Evolutionary conservation across 768 basidiomycete genomes (phyloP), one percentile per base, ranked within the genome.

Genomic region (Lactarius indigo): DNA sequence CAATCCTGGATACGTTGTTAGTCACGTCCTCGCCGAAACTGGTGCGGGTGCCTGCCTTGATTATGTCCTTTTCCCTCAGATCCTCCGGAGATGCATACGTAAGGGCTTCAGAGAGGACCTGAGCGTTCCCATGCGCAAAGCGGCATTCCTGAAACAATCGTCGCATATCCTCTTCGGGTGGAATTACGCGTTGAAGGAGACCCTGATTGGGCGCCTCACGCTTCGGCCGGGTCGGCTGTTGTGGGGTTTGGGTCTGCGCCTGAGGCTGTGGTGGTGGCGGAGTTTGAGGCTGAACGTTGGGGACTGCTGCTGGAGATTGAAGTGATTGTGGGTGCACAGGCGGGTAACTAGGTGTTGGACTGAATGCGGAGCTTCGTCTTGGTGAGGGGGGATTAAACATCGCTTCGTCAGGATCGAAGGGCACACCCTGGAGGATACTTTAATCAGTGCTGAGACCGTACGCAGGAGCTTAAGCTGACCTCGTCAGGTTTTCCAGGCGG

Each of bases 61-160:
- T 89, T 57, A 95, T 80, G 8, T 83, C 82, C 74, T 83, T 83
- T 7, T 71, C 76, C 73, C 80, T 82, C 59, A 94, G 74, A 60
- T 91, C 87, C 61, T 90, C 88, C 0, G 91, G 90, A 69, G 82
- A 86, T 6, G 89, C 86, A 58, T 83, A 85, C 0, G 83, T 81
- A 61, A 96, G 78, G 1, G 91, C 84, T 72, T 95, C 86, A 18
- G 84, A 83, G 17, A 96, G 79, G 10, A 96, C 71, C 52, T 80
- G 78, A 0, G 94, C 93, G 71, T 94, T 93, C n/a, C 90, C 90
- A 63, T 84, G 83, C 3, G 89, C 94, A 44, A 94, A 86, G 66
- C 85, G 87, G 76, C 93, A 94, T 75, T 97, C 95, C 70, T 93
- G 87, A 71, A 92, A 86, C 58, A 97, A 76, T 18, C 91, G 82